These are phyloP conservation scores for Sporisorium sorghi DNA, from an alignment of 1,284 basidiomycete species.

Conservation along the genomic window DNA sequence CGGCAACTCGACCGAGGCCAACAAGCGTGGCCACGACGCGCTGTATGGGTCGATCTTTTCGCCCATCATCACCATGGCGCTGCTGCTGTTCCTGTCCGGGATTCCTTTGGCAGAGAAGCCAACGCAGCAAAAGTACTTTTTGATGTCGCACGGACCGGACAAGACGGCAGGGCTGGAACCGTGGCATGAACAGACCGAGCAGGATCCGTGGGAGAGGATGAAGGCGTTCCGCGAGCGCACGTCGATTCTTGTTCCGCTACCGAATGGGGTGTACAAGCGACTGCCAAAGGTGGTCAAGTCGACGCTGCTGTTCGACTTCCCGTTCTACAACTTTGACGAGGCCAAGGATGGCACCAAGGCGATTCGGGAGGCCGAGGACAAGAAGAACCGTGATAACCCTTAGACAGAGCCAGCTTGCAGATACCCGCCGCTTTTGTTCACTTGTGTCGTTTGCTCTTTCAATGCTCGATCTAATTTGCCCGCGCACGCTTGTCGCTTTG, in stretches of 20 bases:
- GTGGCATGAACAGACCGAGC: constrained; percentile 51
- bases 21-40: constrained; percentile 35
- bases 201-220: constrained; percentile 61
- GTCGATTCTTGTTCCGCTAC: constrained; percentile 77
- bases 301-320: constrained; percentile 75
- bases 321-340: constrained; percentile 64
- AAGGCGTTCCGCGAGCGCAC: constrained; percentile 71
- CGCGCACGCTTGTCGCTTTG: background rate
- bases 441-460: background rate
- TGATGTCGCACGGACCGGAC: constrained; percentile 71
- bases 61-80: constrained; percentile 62
- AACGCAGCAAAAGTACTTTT: constrained; percentile 76
- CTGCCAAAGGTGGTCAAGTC: constrained; percentile 75
- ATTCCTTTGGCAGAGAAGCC: constrained; percentile 81
- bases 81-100: constrained; percentile 74
- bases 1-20: constrained; percentile 33
- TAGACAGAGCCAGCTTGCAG: constrained; percentile 9
- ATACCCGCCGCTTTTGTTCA: constrained; percentile 12
- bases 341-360: constrained; percentile 56
- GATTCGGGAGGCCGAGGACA: constrained; percentile 52
- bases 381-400: constrained; percentile 38
- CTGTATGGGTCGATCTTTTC: constrained; percentile 61
- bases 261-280: constrained; percentile 74
- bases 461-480: constrained; percentile 1
- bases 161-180: constrained; percentile 46